Evolutionary conservation across 371 early-diverging fungal genomes (phyloP).

Genomic region (Apophysomyces sp.): DNA sequence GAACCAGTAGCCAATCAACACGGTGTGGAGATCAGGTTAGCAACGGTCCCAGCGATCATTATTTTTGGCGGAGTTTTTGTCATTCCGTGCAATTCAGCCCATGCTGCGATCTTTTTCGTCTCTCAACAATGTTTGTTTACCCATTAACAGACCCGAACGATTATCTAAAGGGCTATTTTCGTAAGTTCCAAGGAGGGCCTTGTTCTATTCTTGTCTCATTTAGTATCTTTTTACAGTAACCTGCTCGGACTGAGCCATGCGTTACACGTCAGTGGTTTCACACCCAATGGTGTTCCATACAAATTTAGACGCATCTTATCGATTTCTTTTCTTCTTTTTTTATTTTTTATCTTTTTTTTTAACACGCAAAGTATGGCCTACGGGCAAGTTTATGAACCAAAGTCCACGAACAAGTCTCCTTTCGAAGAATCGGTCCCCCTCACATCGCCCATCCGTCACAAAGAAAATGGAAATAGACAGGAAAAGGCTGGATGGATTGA

Average conservation of each 20-base stretch:
- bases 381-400: not conserved
- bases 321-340: not conserved
- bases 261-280: not conserved
- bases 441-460: not conserved
- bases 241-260: not conserved
- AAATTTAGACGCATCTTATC: not conserved
- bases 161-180: not conserved
- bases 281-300: not conserved
- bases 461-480: not conserved
- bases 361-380: not conserved
- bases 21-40: too few species aligned
- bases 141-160: not conserved
- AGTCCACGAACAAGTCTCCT: not conserved
- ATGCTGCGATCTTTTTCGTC: too few species aligned
- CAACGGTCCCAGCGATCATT: too few species aligned
- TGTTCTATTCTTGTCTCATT: not conserved
- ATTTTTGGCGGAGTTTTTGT: too few species aligned
- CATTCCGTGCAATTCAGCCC: too few species aligned
- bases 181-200: not conserved
- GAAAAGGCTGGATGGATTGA: slow-evolving; percentile 38
- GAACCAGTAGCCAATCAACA: too few species aligned
- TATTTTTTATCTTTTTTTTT: not conserved
- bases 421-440: not conserved
- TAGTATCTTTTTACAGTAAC: not conserved
- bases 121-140: not conserved